Evolutionary conservation across 1,139 yeast genomes (phyloP).

Genomic region (Yamadazyma kanchanaburiensis): DNA sequence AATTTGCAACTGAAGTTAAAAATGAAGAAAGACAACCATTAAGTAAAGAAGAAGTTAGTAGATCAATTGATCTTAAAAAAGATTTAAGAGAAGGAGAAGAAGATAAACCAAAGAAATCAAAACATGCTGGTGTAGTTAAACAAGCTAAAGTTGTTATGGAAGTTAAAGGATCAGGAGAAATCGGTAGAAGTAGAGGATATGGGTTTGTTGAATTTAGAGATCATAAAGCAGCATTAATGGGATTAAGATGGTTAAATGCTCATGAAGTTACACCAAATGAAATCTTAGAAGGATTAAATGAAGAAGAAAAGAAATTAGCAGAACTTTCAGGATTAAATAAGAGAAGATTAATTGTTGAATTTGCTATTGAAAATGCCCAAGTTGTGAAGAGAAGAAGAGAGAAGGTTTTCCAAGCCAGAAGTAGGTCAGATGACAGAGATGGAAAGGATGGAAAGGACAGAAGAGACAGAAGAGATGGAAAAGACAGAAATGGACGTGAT

Average conservation of each 20-base stretch:
- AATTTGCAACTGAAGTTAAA: slow-evolving; percentile 90
- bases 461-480: no score
- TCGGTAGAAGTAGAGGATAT: slow-evolving; percentile 93
- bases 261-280: slow-evolving; percentile 77
- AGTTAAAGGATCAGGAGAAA: slow-evolving; percentile 81
- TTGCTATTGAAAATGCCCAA: slow-evolving; percentile 93
- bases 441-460: slow-evolving; percentile 17
- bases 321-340: slow-evolving; percentile 53
- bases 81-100: slow-evolving; percentile 45
- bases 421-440: slow-evolving; percentile 17
- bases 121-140: slow-evolving; percentile 83
- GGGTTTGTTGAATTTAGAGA: slow-evolving; percentile 94
- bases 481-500: slow-evolving; percentile 4
- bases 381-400: slow-evolving; percentile 90
- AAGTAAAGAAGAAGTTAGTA: slow-evolving; percentile 80
- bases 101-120: slow-evolving; percentile 55
- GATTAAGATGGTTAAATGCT: slow-evolving; percentile 94
- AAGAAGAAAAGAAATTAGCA: slow-evolving; percentile 59
- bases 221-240: slow-evolving; percentile 93
- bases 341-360: slow-evolving; percentile 86
- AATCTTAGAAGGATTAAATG: slow-evolving; percentile 65
- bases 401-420: slow-evolving; percentile 48
- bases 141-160: slow-evolving; percentile 94
- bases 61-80: slow-evolving; percentile 68
- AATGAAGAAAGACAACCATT: slow-evolving; percentile 75